Evolutionary conservation across 495 filamentous ascomycete species (phyloP), one percentile per base, ranked within the genome.

Genomic region (Aspergillus diversus): DNA sequence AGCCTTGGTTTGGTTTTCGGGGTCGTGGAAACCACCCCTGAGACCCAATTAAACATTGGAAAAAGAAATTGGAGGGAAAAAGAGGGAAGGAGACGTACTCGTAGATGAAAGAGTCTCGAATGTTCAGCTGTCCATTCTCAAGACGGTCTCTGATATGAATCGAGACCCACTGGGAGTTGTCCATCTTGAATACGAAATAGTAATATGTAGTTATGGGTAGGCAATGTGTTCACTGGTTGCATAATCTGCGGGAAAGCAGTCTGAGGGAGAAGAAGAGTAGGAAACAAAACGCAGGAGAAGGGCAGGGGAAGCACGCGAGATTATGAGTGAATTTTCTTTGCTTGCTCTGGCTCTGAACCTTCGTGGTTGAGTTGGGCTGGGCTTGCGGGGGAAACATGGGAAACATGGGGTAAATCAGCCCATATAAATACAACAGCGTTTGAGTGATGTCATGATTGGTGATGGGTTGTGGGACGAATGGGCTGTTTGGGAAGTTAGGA

Each of bases 101-200:
- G 62, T 76, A 64, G 51, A 78, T 69, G 57, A 78, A 65, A 31
- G 73, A 69, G 66, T 78, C 66, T 47, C 71, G 66, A 35, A 78
- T 64, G 12, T 54, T 58, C 50, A 78, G 68, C 31, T 73, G 63
- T 37, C 75, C 72, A 33, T 73, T 59, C 7, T 71, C 60, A 13
- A 78, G 66, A 52, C 69, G 74, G 69, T 74, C 75, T 17, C 75
- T 71, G 53, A 78, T 78, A 58, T 78, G 75, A 65, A 78, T 73
- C 31, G 65, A 65, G 52, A 78, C 71, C 75, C 75, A 78, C 59
- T 72, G 67, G n/a, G 73, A 69, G 33, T 69, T 68, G 65, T 76
- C 67, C 50, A 71, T 73, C 58, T 68, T 63, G 51, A 54, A 31
- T 27, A 27, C 21, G 21, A 27, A 27, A 27, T 27, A 27, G 21